Percentiles rank a stretch among this genome's conserved stretches.
phyloP scores from a whole-genome alignment of 805 yeast genomes.

The Kockiozyma suomiensis region DNA sequence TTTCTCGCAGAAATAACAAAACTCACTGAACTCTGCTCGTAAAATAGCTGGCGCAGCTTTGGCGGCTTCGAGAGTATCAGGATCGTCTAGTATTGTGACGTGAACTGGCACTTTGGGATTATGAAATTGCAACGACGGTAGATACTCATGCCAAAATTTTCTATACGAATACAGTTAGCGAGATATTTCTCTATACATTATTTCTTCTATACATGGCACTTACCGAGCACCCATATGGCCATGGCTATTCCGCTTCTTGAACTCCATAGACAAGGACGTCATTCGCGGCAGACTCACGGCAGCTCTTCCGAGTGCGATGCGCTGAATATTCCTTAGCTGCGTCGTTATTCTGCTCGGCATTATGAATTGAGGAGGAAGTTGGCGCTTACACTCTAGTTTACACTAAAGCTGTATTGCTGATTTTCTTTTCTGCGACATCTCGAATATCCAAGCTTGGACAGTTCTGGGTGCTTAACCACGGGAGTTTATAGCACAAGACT shows the following conservation, averaged over 20 bases:
- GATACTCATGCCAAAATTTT: conserved; percentile 70
- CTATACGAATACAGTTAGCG: too few species aligned
- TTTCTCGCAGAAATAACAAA: conserved; percentile 9
- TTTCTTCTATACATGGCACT: neutral
- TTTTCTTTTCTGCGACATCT: neutral
- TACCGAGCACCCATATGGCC: conserved; percentile 35
- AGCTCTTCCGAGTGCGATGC: conserved; percentile 19
- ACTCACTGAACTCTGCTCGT: conserved; percentile 34
- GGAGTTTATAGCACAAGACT: neutral
- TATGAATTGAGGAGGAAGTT: neutral
- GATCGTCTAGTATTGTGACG: conserved; percentile 45
- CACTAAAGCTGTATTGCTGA: neutral
- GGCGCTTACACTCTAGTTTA: neutral
- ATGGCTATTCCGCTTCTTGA: conserved; percentile 21
- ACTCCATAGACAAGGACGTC: conserved; percentile 9
- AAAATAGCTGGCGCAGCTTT: conserved; percentile 41
- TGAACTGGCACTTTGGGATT: conserved; percentile 70
- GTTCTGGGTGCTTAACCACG: neutral
- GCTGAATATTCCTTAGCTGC: conserved; percentile 10
- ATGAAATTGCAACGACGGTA: conserved; percentile 80
- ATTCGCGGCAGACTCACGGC: conserved; percentile 16
- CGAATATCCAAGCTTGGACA: neutral
- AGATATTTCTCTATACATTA: too few species aligned
- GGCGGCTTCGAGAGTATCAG: conserved; percentile 45
- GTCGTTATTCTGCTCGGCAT: conserved; percentile 7